Base-by-base conservation (phyloP, 73 alveolate genomes). In the Blepharisma stoltei region DNA sequence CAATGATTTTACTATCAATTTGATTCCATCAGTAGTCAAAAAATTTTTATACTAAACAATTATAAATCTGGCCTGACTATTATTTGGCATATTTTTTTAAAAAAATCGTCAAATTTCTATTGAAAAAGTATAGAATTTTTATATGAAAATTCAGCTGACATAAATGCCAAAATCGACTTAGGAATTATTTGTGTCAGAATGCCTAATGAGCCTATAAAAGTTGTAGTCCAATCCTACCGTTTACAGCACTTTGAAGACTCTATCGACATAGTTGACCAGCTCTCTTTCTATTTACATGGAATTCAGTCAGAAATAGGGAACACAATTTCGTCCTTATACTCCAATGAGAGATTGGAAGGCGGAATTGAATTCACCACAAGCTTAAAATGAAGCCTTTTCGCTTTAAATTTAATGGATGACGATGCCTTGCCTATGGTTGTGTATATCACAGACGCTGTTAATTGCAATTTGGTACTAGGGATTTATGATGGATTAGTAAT, bases 401-500 rank as follows among this genome's bases (percentile, higher is more conserved):
- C 73, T 25, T 25, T 60, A 14, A 38, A 25, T 14, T 14, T 60
- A 38, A 60, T 60, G 73, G 73, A 60, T 18, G 18, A 60, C 14
- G 46, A 60, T 11, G 18, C 46, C 0, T 25, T 60, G 11, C 73
- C 73, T 20, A 18, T 25, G 45, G 73, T 60, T 8, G 46, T 60
- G 18, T 25, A 14, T 9, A 60, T 60, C 3, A 60, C 73, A 1
- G 23, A n/a, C 2, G 23, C 73, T 14, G 73, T 60, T 14, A 25
- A 60, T 60, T 14, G 46, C 5, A 14, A 18, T 25, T n/a, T 60
- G 45, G 23, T n/a, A 0, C 23, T 38, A 1, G 73, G 46, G 38
- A 60, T 60, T 60, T 60, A 60, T 60, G 73, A 60, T 60, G 73
- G 73, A 14, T 25, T 60, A 18, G 48, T 60, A 14, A 60, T 60